Base-by-base conservation (phyloP, 2,329 filamentous ascomycete genomes). In the Pyrenochaeta sp. region DNA sequence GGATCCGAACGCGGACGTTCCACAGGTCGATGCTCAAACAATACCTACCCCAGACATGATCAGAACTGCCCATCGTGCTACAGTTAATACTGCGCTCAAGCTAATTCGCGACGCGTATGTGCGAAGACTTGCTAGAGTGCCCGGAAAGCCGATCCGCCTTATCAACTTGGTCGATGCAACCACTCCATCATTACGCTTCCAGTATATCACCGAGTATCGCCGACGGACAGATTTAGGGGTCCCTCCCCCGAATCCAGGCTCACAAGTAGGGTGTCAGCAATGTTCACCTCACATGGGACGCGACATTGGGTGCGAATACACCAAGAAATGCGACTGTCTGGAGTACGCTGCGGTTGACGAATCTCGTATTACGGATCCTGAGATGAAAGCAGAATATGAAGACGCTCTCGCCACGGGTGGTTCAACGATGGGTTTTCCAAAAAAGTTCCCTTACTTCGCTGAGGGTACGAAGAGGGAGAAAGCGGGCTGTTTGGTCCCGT, bases 151-250 rank as follows among this genome's bases (percentile, higher is more conserved):
- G 0, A 81, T 92, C 21, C 84, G 84, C 0, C 81, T 93, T 1
- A 76, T 87, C 45, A 94, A 94, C 67, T 77, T 81, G 0, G 75
- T 84, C 2, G 87, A 90, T 61, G 75, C 81, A 1, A 51, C 80
- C 64, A 60, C 81, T 63, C 83, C 82, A 0, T 87, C 89, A 0
- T 75, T 84, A 0, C 77, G 83, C 33, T 96, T 95, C 63, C 79
- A 80, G 0, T 94, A 93, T 71, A 87, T 92, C 47, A 79, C 87
- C 6, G 74, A 82, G 1, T 87, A 86, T 88, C 3, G 78, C 90
- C 1, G 77, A 83, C 2, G 32, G 37, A 9, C 39, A 43, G 5
- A 27, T 27, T 27, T 27, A 27, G 23, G 23, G 4, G 23, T 27
- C 9, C 23, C 23, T 27, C 23, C 23, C 9, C 23, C 23, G 9